These are phyloP conservation scores for Persicaria tinctoria DNA, from an alignment of 148 eudicot species.

Conservation along the genomic window DNA sequence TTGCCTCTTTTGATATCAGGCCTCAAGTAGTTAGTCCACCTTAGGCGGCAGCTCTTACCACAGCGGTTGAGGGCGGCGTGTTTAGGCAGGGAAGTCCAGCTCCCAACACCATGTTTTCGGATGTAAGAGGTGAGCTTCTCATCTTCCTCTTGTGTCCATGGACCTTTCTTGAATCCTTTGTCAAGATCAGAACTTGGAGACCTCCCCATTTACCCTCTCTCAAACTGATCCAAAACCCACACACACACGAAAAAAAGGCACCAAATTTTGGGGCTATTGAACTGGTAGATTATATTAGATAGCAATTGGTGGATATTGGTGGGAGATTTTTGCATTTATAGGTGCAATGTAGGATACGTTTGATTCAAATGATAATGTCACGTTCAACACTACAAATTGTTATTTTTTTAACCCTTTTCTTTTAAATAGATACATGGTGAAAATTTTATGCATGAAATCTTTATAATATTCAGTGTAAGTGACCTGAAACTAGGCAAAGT, in stretches of 20 bases:
- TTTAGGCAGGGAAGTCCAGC: constrained; percentile 57
- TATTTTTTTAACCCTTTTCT: neutral
- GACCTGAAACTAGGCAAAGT: neutral
- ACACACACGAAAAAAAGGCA: neutral
- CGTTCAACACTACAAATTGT: neutral
- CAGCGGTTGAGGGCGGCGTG: constrained; percentile 54
- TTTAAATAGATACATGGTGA: neutral
- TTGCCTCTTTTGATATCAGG: constrained; percentile 61
- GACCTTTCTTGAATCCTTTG: constrained; percentile 49
- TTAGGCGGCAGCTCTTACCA: constrained; percentile 61
- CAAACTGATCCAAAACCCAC: constrained; percentile 5
- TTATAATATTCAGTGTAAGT: neutral
- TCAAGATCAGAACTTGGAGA: constrained; percentile 33
- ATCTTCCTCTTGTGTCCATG: constrained; percentile 70
- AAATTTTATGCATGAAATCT: constrained; percentile 2
- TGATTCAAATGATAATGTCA: constrained; percentile 6
- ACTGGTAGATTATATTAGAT: constrained; percentile 4
- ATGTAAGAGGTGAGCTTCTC: constrained; percentile 39
- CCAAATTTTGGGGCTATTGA: neutral
- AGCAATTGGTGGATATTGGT: constrained; percentile 10
- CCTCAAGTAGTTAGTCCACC: constrained; percentile 62
- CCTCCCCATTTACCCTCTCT: constrained; percentile 34
- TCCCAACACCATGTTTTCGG: constrained; percentile 44
- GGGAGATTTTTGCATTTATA: constrained; percentile 8
- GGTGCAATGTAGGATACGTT: neutral